phyloP scores from a whole-genome alignment of 179 eudicot species.

The Vitellaria paradoxa region DNA sequence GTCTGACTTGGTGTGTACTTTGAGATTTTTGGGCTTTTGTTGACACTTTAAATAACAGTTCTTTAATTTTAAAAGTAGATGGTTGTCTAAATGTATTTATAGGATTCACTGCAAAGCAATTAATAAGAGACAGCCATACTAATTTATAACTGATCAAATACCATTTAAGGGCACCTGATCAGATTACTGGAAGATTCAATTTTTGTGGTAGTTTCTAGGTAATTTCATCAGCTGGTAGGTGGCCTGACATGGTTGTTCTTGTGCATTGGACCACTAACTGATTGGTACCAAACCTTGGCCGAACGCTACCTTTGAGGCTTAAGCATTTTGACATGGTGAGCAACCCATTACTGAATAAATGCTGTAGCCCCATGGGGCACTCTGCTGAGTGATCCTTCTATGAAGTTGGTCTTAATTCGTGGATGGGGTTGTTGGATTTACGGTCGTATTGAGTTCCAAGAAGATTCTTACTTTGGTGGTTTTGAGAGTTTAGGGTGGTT shows the following conservation, averaged over 20 bases:
- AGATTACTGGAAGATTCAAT: neutral
- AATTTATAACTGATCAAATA: neutral
- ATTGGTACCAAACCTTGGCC: conserved; percentile 4
- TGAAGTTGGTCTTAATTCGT: neutral
- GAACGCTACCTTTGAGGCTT: neutral
- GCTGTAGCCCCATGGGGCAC: neutral
- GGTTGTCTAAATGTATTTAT: neutral
- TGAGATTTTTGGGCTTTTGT: neutral
- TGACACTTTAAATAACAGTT: neutral
- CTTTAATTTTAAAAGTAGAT: neutral
- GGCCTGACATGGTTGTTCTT: conserved; percentile 1
- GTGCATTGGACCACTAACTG: neutral
- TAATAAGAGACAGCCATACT: neutral
- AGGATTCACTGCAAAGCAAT: neutral
- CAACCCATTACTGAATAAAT: neutral
- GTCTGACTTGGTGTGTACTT: neutral
- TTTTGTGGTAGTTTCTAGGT: neutral
- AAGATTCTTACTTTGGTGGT: neutral
- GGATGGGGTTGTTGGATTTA: neutral
- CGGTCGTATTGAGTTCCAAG: neutral
- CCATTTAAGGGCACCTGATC: neutral
- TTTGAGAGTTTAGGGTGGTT: neutral
- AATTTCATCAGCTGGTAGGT: conserved; percentile 9
- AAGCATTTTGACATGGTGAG: neutral
- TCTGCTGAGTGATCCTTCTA: neutral